These are phyloP conservation scores for Chamaecyparis obtusa DNA, from an alignment of 75 land plant genomes.

Conservation along the genomic window DNA sequence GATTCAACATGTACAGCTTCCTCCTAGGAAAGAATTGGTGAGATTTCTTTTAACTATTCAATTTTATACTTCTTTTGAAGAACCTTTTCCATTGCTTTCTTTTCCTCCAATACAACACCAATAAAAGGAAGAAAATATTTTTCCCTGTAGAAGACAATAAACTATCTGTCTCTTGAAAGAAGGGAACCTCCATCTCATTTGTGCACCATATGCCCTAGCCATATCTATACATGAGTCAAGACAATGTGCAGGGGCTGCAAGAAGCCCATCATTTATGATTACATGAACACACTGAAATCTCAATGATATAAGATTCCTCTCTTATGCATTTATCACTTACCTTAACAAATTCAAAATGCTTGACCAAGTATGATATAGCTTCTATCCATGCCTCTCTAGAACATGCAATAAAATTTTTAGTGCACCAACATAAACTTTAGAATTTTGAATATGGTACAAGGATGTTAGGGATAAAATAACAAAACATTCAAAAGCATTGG, in stretches of 20 bases:
- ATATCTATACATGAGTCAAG: no score
- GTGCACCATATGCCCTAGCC: no score
- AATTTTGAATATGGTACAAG: slow-evolving; percentile 59
- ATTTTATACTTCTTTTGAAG: slow-evolving; percentile 16
- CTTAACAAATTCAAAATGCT: slow-evolving; percentile 81
- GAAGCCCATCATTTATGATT: no score
- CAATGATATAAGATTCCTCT: slow-evolving; percentile 83
- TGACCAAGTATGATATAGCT: slow-evolving; percentile 84
- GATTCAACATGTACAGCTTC: not conserved
- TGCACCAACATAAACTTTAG: slow-evolving; percentile 74
- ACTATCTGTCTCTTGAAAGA: slow-evolving; percentile 78
- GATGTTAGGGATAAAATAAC: slow-evolving; percentile 66
- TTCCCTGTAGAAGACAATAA: slow-evolving; percentile 82
- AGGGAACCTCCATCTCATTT: slow-evolving; percentile 93
- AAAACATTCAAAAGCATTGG: slow-evolving; percentile 61
- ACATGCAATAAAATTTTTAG: slow-evolving; percentile 87
- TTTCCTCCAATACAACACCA: slow-evolving; percentile 67
- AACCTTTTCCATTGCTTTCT: slow-evolving; percentile 33
- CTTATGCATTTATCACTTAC: slow-evolving; percentile 77
- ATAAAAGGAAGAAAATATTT: slow-evolving; percentile 97
- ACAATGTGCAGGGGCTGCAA: no score
- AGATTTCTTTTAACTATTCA: not conserved
- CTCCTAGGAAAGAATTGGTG: not conserved
- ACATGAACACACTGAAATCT: no score
- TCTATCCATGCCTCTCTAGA: slow-evolving; percentile 95